These are phyloP conservation scores for Fusarium buharicum DNA, from an alignment of 2,329 filamentous ascomycete species.

Conservation along the genomic window DNA sequence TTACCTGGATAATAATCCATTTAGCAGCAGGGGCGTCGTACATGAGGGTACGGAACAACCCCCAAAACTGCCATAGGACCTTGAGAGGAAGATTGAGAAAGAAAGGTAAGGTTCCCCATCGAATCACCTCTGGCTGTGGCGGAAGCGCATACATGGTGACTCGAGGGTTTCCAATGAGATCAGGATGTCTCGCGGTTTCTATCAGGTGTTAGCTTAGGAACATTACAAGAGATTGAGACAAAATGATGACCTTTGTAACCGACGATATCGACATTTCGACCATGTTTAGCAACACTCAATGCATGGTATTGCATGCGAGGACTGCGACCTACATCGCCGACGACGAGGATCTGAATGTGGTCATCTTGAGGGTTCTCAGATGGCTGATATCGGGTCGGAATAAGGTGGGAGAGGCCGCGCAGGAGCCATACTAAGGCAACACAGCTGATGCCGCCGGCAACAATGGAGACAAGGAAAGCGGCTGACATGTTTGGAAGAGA, in stretches of 20 bases:
- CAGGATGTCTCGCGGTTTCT: conserved; percentile 85
- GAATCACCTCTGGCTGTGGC: conserved; percentile 72
- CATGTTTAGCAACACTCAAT: conserved; percentile 86
- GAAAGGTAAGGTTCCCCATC: conserved; percentile 78
- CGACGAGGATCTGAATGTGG: conserved; percentile 82
- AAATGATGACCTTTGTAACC: conserved; percentile 77
- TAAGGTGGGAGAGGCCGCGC: conserved; percentile 35
- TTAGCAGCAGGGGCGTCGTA: conserved; percentile 78
- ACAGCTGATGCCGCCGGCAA: conserved; percentile 51
- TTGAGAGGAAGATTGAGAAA: conserved; percentile 83
- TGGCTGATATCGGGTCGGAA: conserved; percentile 52
- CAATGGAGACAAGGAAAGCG: conserved; percentile 50
- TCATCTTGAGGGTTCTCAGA: conserved; percentile 52
- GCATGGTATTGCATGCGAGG: conserved; percentile 99
- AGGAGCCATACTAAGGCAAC: conserved; percentile 45
- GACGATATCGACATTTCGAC: conserved; percentile 82
- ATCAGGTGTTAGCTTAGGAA: conserved; percentile 13
- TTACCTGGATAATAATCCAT: conserved; percentile 86
- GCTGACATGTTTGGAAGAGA: conserved; percentile 33
- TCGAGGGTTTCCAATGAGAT: conserved; percentile 73
- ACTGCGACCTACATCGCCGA: conserved; percentile 94
- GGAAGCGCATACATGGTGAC: conserved; percentile 78
- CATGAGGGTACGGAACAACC: conserved; percentile 75
- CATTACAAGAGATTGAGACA: background rate
- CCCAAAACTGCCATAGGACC: conserved; percentile 82